phyloP scores from a whole-genome alignment of 371 early-diverging fungal genomes.

The Rhizopus sp. region DNA sequence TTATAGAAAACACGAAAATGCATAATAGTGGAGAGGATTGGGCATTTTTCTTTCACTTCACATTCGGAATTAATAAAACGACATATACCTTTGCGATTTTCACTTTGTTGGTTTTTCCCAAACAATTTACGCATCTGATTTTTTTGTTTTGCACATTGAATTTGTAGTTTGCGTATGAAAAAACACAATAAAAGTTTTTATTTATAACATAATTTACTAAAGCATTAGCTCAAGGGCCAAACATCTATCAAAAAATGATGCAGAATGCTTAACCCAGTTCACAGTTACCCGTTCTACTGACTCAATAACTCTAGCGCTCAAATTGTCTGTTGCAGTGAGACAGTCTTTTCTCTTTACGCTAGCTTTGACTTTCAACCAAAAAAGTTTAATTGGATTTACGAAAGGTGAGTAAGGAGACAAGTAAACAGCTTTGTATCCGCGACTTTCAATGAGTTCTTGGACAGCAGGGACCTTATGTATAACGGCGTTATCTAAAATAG shows the following conservation, averaged over 20 bases:
- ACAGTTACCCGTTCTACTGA: conserved; percentile 6
- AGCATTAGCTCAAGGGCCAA: conserved; percentile 10
- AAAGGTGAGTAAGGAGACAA: conserved; percentile 20
- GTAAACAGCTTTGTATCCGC: conserved; percentile 14
- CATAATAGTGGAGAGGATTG: conserved; percentile 12
- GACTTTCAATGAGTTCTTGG: conserved; percentile 10
- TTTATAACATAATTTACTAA: conserved; percentile 3
- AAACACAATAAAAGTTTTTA: conserved; percentile 1
- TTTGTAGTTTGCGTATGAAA: conserved; percentile 8
- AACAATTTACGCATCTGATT: conserved; percentile 7
- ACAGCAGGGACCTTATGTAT: conserved; percentile 15
- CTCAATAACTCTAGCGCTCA: conserved; percentile 12
- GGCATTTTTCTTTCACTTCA: conserved; percentile 12
- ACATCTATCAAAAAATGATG: conserved; percentile 11
- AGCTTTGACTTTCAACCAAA: conserved; percentile 13
- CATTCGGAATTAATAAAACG: conserved; percentile 13
- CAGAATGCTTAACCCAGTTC: conserved; percentile 15
- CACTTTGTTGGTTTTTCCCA: conserved; percentile 12
- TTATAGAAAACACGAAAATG: conserved; percentile 17
- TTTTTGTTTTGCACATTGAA: conserved; percentile 12
- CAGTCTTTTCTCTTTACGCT: conserved; percentile 10
- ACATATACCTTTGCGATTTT: conserved; percentile 15
- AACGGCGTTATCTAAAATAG: conserved; percentile 14
- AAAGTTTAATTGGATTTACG: conserved; percentile 7
- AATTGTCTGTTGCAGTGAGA: conserved; percentile 10